These are phyloP conservation scores for Cyclotella cryptica DNA, from an alignment of 108 stramenopile genomes.

Conservation along the genomic window DNA sequence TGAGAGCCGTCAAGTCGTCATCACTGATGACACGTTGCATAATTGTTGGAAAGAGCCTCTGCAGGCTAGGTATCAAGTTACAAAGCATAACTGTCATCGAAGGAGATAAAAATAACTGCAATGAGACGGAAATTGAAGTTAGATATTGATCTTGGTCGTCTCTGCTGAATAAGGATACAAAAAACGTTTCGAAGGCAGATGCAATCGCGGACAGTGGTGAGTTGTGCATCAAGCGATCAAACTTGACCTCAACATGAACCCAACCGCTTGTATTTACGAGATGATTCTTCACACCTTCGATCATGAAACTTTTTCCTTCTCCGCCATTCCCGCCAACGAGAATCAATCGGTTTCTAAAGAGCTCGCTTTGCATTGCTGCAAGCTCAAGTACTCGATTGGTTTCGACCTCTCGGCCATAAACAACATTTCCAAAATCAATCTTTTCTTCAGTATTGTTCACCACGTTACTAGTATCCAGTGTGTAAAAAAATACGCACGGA, in stretches of 20 bases:
- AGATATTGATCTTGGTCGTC: neutral
- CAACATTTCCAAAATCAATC: conserved; percentile 6
- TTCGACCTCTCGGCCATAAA: neutral
- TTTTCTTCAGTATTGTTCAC: neutral
- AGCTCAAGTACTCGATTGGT: neutral
- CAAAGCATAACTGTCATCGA: conserved; percentile 9
- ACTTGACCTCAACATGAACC: conserved; percentile 12
- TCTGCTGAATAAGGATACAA: neutral
- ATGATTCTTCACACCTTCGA: neutral
- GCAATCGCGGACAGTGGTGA: conserved; percentile 13
- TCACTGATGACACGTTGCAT: conserved; percentile 14
- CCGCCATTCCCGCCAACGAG: neutral
- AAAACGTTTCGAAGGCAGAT: conserved; percentile 15
- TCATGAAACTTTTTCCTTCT: neutral
- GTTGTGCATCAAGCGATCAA: conserved; percentile 8
- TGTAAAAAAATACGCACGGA: neutral
- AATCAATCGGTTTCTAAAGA: neutral
- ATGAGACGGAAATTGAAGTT: neutral
- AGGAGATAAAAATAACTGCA: neutral
- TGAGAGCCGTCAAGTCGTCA: neutral
- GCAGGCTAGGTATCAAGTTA: conserved; percentile 5
- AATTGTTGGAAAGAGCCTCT: neutral
- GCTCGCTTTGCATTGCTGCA: neutral
- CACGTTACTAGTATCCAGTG: no score
- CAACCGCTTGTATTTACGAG: neutral